Percentiles rank a stretch among this genome's conserved stretches.
phyloP scores from a whole-genome alignment of 176 grass and related monocot species.

The Avena atlantica region DNA sequence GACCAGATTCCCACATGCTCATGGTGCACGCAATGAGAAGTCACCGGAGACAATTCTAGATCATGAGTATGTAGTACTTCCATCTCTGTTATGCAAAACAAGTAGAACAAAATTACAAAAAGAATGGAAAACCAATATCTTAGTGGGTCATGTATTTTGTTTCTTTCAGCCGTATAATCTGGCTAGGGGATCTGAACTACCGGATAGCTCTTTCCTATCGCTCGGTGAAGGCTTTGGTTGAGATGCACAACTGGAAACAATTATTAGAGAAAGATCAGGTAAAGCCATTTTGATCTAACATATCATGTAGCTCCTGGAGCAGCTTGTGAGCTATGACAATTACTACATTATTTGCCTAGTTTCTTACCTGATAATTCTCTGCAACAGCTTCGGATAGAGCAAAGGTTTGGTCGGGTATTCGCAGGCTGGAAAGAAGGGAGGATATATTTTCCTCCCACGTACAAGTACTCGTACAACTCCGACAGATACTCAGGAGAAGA shows the following conservation, averaged over 20 bases:
- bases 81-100: background rate
- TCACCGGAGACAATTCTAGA: constrained; percentile 86
- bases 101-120: background rate
- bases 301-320: background rate
- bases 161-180: constrained; percentile 84
- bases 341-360: constrained; percentile 6
- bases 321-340: background rate
- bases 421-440: constrained; percentile 93
- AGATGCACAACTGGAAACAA: constrained; percentile 93
- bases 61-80: constrained; percentile 68
- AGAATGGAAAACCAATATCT: background rate
- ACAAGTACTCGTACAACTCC: constrained; percentile 96
- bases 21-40: constrained; percentile 65
- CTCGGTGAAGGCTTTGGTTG: constrained; percentile 90
- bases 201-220: constrained; percentile 92
- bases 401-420: constrained; percentile 86
- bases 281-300: constrained; percentile 20
- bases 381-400: constrained; percentile 89
- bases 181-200: constrained; percentile 99
- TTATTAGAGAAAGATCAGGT: constrained; percentile 95
- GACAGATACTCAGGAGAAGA: constrained; percentile 89
- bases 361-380: constrained; percentile 29
- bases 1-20: constrained; percentile 82
- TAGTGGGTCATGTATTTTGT: background rate
- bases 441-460: constrained; percentile 96